Evolutionary conservation across 345 rosid genomes (phyloP).

Genomic region (Psidium friedrichsthalianum): DNA sequence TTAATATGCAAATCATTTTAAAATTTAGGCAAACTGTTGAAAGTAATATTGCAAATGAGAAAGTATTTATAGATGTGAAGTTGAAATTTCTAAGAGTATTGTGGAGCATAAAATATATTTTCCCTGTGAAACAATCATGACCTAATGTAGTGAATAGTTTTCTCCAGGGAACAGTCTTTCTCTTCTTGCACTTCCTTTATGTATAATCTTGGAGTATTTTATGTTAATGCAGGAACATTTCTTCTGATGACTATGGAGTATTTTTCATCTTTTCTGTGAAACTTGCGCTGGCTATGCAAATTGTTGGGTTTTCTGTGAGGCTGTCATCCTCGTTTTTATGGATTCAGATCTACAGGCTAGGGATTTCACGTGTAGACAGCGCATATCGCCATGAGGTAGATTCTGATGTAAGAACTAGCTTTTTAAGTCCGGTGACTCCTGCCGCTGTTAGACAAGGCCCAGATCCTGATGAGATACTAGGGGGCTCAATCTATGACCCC

Average conservation of each 20-base stretch:
- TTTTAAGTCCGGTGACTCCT: conserved; percentile 46
- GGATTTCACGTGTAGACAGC: conserved; percentile 36
- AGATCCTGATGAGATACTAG: conserved; percentile 43
- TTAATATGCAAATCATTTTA: neutral
- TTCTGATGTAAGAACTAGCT: conserved; percentile 54
- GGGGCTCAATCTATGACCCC: conserved; percentile 56
- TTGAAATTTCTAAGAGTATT: neutral
- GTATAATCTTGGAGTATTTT: neutral
- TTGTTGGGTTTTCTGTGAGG: conserved; percentile 67
- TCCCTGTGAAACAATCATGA: neutral
- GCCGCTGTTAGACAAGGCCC: conserved; percentile 21
- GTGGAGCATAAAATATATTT: neutral
- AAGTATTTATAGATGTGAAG: neutral
- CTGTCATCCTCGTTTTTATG: conserved; percentile 66
- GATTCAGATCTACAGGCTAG: conserved; percentile 93
- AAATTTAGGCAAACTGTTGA: neutral
- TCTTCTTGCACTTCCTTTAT: neutral
- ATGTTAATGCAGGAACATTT: conserved; percentile 44
- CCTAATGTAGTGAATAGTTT: neutral
- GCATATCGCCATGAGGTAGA: conserved; percentile 32
- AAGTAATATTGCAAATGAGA: neutral
- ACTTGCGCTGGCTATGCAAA: conserved; percentile 77
- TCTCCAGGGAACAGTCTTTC: neutral
- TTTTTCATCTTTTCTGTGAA: conserved; percentile 58
- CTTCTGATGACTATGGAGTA: conserved; percentile 30